Evolutionary conservation across 176 grass and related monocot genomes (phyloP), one percentile per base, ranked within the genome.

Genomic region (Musa beccarii): DNA sequence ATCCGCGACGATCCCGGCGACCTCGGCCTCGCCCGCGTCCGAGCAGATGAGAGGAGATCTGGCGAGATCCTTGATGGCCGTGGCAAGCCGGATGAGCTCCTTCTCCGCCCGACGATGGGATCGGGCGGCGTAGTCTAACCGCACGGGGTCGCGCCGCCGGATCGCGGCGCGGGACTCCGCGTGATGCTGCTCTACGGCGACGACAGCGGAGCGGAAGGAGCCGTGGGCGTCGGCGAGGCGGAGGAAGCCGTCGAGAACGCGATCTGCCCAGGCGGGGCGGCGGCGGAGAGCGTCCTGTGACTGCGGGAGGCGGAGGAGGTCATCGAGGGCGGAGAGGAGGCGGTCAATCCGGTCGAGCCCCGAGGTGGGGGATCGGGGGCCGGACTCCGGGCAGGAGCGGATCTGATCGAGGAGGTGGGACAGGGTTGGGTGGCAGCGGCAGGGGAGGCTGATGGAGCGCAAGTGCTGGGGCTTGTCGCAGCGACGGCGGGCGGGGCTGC

Each of bases 141-240:
- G 53, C 0, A 17, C 15, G 9, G 61, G 13, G 67, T 90, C 85
- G 22, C 65, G 76, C 8, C 92, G 56, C 0, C 88, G 83, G 73
- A 95, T 71, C 66, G 92, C 85, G 12, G 88, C 49, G 55, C 79
- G 83, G 11, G 74, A 62, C 1, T 92, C 92, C 11, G 84, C 68
- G 0, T 67, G 55, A 64, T 75, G 66, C 61, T 84, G 72, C 13
- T 34, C 77, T 65, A 96, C 62, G 2, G 79, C 85, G 24, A 84
- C 11, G 7, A 72, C 1, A 0, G 73, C 2, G 74, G 88, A 86
- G 70, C 84, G 80, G 79, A 96, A 87, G 1, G 78, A 75, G 3
- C 83, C 85, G 75, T 96, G 82, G 2, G 83, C 87, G 80, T 96
- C 92, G 53, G 86, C 89, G 10, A 92, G 85, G 78, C 10, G 2